phyloP scores from a whole-genome alignment of 2,329 filamentous ascomycete genomes.

The Fusarium torulosum region DNA sequence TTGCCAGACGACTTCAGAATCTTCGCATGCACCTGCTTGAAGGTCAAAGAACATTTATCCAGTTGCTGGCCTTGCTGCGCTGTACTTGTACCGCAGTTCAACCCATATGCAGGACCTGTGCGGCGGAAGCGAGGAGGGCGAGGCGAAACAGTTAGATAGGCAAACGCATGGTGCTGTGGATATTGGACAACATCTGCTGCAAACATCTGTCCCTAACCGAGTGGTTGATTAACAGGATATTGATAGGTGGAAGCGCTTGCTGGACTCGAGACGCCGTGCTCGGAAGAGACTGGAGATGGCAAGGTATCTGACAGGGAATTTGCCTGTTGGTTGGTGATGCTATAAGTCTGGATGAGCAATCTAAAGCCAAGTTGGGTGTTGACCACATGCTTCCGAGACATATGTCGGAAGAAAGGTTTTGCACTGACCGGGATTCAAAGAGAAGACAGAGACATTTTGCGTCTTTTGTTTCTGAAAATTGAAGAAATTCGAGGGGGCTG shows the following conservation, averaged over 20 bases:
- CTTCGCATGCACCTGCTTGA: slow-evolving; percentile 8
- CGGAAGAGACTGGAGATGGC: slow-evolving; percentile 17
- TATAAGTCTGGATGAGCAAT: slow-evolving; percentile 35
- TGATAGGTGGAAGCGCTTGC: slow-evolving; percentile 41
- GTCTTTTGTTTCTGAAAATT: slow-evolving; percentile 5
- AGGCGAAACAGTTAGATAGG: slow-evolving; percentile 26
- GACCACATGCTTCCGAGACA: slow-evolving; percentile 42
- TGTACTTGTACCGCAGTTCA: slow-evolving; percentile 16
- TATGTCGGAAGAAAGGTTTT: slow-evolving; percentile 30
- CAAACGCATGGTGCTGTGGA: slow-evolving; percentile 30
- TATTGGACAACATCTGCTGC: slow-evolving; percentile 25
- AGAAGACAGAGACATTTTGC: neutral
- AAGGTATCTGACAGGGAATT: slow-evolving; percentile 33
- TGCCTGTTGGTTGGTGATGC: slow-evolving; percentile 31
- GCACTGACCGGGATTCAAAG: slow-evolving; percentile 2
- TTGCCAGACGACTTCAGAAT: slow-evolving; percentile 2
- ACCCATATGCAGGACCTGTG: slow-evolving; percentile 19
- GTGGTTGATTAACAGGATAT: slow-evolving; percentile 33
- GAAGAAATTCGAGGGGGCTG: slow-evolving; percentile 4
- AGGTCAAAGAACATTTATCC: slow-evolving; percentile 3
- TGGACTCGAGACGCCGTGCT: slow-evolving; percentile 30
- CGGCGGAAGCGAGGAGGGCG: slow-evolving; percentile 24
- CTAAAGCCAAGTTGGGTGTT: slow-evolving; percentile 22
- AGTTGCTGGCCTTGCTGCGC: slow-evolving; percentile 20
- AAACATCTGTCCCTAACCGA: slow-evolving; percentile 40